Conservation (phyloP, 164 flowering plant species). For the Houttuynia cordata region DNA sequence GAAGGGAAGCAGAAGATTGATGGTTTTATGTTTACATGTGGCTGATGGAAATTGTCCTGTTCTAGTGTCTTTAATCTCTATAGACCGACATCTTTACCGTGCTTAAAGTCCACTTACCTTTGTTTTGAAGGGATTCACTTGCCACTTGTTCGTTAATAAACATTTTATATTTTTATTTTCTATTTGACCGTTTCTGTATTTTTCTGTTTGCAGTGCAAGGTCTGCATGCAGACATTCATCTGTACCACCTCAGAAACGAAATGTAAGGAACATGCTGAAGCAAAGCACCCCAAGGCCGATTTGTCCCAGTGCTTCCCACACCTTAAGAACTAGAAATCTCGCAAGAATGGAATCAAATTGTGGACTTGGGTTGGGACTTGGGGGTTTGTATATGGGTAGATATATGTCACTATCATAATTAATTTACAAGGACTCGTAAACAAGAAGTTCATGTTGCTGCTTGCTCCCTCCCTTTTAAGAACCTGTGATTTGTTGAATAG, state of each 20-base stretch:
- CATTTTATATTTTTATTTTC: too few relatives aligned
- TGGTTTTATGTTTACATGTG: too few relatives aligned
- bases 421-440: not conserved
- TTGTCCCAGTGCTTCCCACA: conserved; percentile 60
- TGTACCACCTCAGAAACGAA: conserved; percentile 80
- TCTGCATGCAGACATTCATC: conserved; percentile 75
- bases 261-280: conserved; percentile 89
- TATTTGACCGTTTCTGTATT: too few relatives aligned
- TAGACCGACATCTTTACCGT: too few relatives aligned
- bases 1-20: too few relatives aligned
- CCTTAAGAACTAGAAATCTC: conserved; percentile 42
- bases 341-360: not conserved
- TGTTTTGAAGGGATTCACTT: too few relatives aligned
- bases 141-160: too few relatives aligned
- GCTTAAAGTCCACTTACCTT: too few relatives aligned
- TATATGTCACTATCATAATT: not conserved
- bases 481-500: not conserved
- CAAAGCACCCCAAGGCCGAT: conserved; percentile 78
- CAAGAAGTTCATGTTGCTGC: not conserved
- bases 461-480: not conserved
- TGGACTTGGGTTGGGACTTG: not conserved
- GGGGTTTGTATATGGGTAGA: not conserved
- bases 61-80: too few relatives aligned
- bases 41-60: too few relatives aligned
- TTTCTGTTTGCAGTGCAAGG: not conserved